Conservation (phyloP, 2,329 filamentous ascomycete genomes). For the Clonostachys chloroleuca region DNA sequence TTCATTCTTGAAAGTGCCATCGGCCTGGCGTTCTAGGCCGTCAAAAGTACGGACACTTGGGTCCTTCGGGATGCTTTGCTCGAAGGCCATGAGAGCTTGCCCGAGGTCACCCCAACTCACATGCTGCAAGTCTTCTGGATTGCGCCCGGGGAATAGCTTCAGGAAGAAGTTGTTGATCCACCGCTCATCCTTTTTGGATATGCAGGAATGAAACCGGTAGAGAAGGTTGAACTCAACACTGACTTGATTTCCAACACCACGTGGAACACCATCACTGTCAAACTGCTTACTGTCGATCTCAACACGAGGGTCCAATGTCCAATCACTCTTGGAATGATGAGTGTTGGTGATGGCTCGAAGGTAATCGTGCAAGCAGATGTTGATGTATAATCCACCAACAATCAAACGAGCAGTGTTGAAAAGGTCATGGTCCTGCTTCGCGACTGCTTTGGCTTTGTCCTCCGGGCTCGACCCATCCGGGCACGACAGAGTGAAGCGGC, state of each 20-base stretch:
- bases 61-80: constrained; percentile 31
- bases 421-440: constrained; percentile 43
- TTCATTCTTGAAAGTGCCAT: constrained; percentile 52
- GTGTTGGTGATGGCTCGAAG: constrained; percentile 56
- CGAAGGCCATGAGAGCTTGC: constrained; percentile 27
- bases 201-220: constrained; percentile 61
- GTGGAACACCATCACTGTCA: constrained; percentile 37
- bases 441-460: constrained; percentile 22
- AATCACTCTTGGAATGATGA: constrained; percentile 52
- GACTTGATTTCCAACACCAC: constrained; percentile 62
- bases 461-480: constrained; percentile 12
- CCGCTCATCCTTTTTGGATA: constrained; percentile 54
- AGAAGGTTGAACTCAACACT: constrained; percentile 66
- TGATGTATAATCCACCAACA: constrained; percentile 48
- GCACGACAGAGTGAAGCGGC: constrained; percentile 48
- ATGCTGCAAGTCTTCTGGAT: constrained; percentile 19
- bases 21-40: constrained; percentile 35
- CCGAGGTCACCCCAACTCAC: constrained; percentile 30
- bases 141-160: constrained; percentile 30
- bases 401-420: constrained; percentile 54
- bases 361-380: constrained; percentile 56
- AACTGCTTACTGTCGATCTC: constrained; percentile 42
- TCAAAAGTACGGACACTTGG: constrained; percentile 43
- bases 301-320: constrained; percentile 60
- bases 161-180: constrained; percentile 55